A percentile compares a stretch with the other conserved stretches of the same genome.
These are phyloP conservation scores for Coemansia sp. DNA, from an alignment of 192 early-diverging fungal species.

Conservation along the genomic window DNA sequence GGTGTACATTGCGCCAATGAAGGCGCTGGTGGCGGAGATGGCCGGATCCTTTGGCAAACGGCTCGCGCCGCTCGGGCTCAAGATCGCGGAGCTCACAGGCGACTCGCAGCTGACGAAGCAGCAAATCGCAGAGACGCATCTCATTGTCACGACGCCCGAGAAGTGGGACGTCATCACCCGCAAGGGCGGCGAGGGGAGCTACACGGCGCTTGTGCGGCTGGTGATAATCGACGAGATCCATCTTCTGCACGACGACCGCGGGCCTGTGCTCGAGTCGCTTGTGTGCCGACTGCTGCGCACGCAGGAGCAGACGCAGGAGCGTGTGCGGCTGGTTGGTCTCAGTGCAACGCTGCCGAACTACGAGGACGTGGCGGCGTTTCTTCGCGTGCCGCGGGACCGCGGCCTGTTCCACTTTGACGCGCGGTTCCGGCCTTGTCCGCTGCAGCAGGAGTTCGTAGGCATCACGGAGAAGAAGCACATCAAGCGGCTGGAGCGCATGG, in stretches of 20 bases:
- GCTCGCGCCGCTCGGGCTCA: conserved; percentile 75
- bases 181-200: conserved; percentile 89
- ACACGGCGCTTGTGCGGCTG: conserved; percentile 84
- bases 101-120: conserved; percentile 96
- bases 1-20: conserved; percentile 99
- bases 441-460: conserved; percentile 95
- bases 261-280: conserved; percentile 92
- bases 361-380: conserved; percentile 89
- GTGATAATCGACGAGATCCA: conserved; percentile 98
- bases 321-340: conserved; percentile 88
- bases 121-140: conserved; percentile 93
- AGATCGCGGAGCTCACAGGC: conserved; percentile 95
- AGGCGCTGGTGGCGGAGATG: conserved; percentile 98
- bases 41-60: conserved; percentile 83
- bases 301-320: conserved; percentile 88
- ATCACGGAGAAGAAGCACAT: conserved; percentile 97
- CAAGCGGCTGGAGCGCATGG: conserved; percentile 92
- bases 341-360: conserved; percentile 96
- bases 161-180: conserved; percentile 99
- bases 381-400: conserved; percentile 77
- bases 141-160: conserved; percentile 98
- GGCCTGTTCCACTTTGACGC: conserved; percentile 95
- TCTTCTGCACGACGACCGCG: conserved; percentile 94
- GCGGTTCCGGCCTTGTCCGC: conserved; percentile 88
- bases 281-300: conserved; percentile 81